Base-by-base conservation (phyloP, 176 grass and related monocot species). In the Thalia dealbata region DNA sequence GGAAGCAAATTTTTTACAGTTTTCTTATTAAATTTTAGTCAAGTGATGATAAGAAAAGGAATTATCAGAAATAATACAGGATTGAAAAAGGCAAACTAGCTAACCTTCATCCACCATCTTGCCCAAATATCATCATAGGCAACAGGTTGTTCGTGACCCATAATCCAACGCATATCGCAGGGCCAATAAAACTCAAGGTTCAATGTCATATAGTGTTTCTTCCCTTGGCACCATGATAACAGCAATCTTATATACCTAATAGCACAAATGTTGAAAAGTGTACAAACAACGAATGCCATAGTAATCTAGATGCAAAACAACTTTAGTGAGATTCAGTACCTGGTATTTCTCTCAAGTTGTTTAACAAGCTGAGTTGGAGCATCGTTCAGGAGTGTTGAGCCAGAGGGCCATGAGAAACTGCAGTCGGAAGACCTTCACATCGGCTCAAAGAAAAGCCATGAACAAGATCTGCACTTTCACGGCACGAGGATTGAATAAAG, bases 311-410 rank as follows among this genome's bases (percentile, higher is more conserved):
- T 24, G 11, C 10, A n/a, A 9, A 19, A n/a, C 58, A 61, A 24
- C n/a, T 61, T 60, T 61, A 61, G n/a, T n/a, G n/a, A n/a, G 58
- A 24, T 61, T 24, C n/a, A 38, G 32, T 24, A 61, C 58, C 58
- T 61, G 21, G 58, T 61, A 24, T 61, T 61, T 61, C n/a, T n/a
- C n/a, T n/a, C n/a, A n/a, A n/a, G n/a, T n/a, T n/a, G n/a, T n/a
- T n/a, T n/a, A n/a, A n/a, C n/a, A n/a, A n/a, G 58, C 58, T 61
- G 58, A 61, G 58, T 61, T 61, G 58, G 58, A 25, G 58, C 58
- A 61, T 61, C 58, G 26, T 61, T 61, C 4, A 24, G 58, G 58
- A 61, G 11, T 61, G 58, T 61, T 61, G 58, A 61, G 58, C 58
- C 21, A 61, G 58, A 61, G 58, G 58, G 58, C 58, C 58, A 61